Base-by-base conservation (phyloP, 2,329 filamentous ascomycete species). In the Talaromyces sp. region DNA sequence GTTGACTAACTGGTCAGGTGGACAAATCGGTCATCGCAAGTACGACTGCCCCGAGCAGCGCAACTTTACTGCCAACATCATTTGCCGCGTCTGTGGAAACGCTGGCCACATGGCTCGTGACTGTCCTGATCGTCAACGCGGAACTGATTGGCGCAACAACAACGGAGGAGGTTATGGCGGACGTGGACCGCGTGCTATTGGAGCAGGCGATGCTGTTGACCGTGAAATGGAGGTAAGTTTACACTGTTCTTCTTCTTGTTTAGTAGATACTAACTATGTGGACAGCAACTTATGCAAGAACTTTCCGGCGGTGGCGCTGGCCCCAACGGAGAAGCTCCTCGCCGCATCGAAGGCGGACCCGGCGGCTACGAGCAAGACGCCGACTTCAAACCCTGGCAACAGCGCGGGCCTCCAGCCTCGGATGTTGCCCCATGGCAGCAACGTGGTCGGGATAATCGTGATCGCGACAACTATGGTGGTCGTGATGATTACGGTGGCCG, bases 21-120 rank as follows among this genome's bases (percentile, higher is more conserved):
- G 94, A 69, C 92, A 97, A 83, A 99, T 99, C 66, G 94, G 94
- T 63, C 94, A 99, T 77, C 89, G 94, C 78, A 99, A 99, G 79
- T 97, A 97, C 75, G 94, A 99, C 74, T 99, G 94, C 69, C 94
- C 94, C 14, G 91, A 99, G 79, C 91, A 94, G 76, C 91, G 92
- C 74, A 99, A 99, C 79, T 97, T 89, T 79, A 99, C 94, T n/a
- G 92, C 94, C 69, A 97, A 92, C 78, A 97, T 99, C 74, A 97
- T 99, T 73, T 99, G 94, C 79, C 92, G 93, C 70, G 90, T 97
- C 69, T 99, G 94, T 79, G 94, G 94, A 67, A 97, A 97, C 74
- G 92, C 94, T 65, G 94, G 94, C 21, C 94, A 99, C 70, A 97
- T 99, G 92, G 94, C 92, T 67, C 88, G 93, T 68, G 94, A 99